These are phyloP conservation scores for Evernia prunastri DNA, from an alignment of 495 filamentous ascomycete genomes.

Conservation along the genomic window DNA sequence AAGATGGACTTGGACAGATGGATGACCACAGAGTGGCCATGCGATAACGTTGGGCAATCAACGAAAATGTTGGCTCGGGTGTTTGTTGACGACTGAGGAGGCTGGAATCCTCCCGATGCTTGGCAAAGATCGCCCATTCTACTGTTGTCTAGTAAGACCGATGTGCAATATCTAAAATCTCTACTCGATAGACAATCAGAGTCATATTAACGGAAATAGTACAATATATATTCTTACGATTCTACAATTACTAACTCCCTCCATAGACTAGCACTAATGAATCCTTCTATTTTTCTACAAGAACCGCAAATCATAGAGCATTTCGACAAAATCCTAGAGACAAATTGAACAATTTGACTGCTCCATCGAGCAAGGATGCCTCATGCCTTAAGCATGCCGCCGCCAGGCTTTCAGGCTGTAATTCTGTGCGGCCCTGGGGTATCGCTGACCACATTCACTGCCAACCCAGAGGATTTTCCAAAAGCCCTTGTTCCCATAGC, in stretches of 20 bases:
- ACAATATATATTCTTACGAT: too few species aligned
- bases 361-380: constrained; percentile 53
- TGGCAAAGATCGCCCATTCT: background rate
- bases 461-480: constrained; percentile 78
- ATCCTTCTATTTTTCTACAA: too few species aligned
- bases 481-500: constrained; percentile 89
- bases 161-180: background rate
- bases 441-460: constrained; percentile 85
- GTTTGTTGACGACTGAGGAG: constrained; percentile 17
- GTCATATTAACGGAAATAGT: background rate
- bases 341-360: too few species aligned
- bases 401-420: constrained; percentile 82
- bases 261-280: too few species aligned
- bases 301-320: too few species aligned
- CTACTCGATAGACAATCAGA: background rate
- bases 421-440: constrained; percentile 90
- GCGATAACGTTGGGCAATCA: background rate
- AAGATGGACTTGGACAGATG: background rate
- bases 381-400: constrained; percentile 61
- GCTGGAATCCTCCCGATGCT: background rate
- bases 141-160: background rate
- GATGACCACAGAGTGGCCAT: constrained; percentile 14
- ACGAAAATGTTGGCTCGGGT: constrained; percentile 1
- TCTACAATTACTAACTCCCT: too few species aligned
- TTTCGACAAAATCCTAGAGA: background rate